Percentiles rank a stretch among this genome's conserved stretches.
phyloP scores from a whole-genome alignment of 176 grass and related monocot species.

The Hordeum vulgare region DNA sequence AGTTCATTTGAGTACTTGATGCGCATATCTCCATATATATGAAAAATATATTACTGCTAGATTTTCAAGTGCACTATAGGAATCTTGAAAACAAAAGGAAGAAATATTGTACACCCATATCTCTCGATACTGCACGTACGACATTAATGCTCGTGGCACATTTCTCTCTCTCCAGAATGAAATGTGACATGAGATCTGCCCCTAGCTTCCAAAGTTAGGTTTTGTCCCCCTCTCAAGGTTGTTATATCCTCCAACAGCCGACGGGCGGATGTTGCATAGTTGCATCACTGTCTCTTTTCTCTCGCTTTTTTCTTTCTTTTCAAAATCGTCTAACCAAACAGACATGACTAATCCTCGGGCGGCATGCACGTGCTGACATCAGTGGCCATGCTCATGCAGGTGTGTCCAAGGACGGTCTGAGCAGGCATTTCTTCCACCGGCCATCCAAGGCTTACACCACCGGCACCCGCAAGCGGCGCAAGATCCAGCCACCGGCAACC shows the following conservation, averaged over 20 bases:
- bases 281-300: constrained; percentile 2
- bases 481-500: constrained; percentile 45
- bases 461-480: constrained; percentile 85
- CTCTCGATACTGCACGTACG: neutral
- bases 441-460: constrained; percentile 97
- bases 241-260: constrained; percentile 55
- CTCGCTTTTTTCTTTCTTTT: neutral
- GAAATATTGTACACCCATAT: constrained; percentile 2
- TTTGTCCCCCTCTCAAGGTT: constrained; percentile 48
- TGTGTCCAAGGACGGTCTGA: constrained; percentile 79
- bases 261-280: constrained; percentile 20
- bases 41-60: neutral
- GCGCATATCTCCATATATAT: neutral
- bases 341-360: neutral
- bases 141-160: constrained; percentile 19
- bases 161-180: constrained; percentile 9
- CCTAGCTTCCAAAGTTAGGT: constrained; percentile 57
- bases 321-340: constrained; percentile 28
- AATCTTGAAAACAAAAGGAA: neutral
- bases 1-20: neutral
- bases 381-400: constrained; percentile 42
- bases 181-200: constrained; percentile 37
- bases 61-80: neutral
- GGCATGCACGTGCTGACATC: constrained; percentile 11
- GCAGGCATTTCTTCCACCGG: constrained; percentile 88